Evolutionary conservation across 2,329 filamentous ascomycete genomes (phyloP).

Genomic region (Diaporthe citrichinensis): DNA sequence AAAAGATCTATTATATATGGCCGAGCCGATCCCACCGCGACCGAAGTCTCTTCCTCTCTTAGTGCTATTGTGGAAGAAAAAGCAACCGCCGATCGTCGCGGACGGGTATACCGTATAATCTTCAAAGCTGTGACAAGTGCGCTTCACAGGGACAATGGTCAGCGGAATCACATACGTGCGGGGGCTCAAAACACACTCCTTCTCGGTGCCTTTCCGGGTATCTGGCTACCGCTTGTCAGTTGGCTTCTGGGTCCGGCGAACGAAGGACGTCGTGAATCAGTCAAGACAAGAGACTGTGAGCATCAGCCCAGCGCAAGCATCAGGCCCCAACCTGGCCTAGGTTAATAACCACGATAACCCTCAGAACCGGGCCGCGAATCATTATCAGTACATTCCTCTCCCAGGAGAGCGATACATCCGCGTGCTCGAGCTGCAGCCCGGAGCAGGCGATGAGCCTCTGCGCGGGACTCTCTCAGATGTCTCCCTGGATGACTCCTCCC

Average conservation of each 20-base stretch:
- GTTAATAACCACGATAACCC: not conserved
- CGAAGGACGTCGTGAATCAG: not conserved
- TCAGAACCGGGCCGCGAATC: not conserved
- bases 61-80: not conserved
- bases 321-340: not conserved
- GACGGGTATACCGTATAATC: not conserved
- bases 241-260: not conserved
- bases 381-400: not conserved
- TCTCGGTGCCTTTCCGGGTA: not conserved
- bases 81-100: not conserved
- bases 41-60: not conserved
- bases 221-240: not conserved
- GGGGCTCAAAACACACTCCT: not conserved
- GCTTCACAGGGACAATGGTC: not conserved
- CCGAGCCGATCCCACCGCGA: not conserved
- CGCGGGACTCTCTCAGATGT: not conserved
- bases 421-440: constrained; percentile 11
- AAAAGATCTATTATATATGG: not conserved
- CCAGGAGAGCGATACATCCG: not conserved
- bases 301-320: not conserved
- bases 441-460: not conserved
- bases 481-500: not conserved
- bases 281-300: not conserved
- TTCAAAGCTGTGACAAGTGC: too few species aligned
- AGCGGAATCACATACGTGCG: not conserved